Evolutionary conservation across 2,329 filamentous ascomycete species (phyloP).

Genomic region (Ceratocystis cubensis): DNA sequence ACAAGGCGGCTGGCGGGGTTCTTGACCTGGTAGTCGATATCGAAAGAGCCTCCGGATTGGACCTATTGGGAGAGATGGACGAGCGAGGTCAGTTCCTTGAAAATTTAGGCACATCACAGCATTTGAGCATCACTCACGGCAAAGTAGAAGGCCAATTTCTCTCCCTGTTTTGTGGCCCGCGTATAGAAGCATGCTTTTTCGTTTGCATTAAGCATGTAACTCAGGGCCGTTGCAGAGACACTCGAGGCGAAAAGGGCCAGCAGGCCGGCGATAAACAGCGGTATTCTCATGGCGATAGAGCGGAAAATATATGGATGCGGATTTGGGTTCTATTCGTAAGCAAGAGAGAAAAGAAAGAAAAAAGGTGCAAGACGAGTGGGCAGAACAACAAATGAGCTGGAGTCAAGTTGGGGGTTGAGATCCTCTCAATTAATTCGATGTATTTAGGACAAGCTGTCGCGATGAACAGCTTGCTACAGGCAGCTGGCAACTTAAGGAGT

Average conservation of each 20-base stretch:
- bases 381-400: neutral
- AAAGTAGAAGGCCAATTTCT: conserved; percentile 97
- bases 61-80: conserved; percentile 44
- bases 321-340: neutral
- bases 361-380: neutral
- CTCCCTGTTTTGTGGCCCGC: conserved; percentile 59
- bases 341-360: neutral
- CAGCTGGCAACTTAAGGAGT: neutral
- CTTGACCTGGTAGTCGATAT: conserved; percentile 82
- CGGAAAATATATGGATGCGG: neutral
- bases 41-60: conserved; percentile 95
- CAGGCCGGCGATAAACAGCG: conserved; percentile 50
- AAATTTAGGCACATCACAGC: no score
- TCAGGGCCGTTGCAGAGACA: conserved; percentile 77
- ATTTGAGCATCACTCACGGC: conserved; percentile 49
- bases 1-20: conserved; percentile 72
- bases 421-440: neutral
- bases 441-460: conserved; percentile 26
- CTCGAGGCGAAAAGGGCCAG: conserved; percentile 58
- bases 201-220: conserved; percentile 79
- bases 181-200: conserved; percentile 96
- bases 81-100: neutral
- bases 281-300: conserved; percentile 48
- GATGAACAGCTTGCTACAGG: neutral
- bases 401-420: neutral